Evolutionary conservation across 129 eudicot species (phyloP).

Genomic region (Saposhnikovia divaricata): DNA sequence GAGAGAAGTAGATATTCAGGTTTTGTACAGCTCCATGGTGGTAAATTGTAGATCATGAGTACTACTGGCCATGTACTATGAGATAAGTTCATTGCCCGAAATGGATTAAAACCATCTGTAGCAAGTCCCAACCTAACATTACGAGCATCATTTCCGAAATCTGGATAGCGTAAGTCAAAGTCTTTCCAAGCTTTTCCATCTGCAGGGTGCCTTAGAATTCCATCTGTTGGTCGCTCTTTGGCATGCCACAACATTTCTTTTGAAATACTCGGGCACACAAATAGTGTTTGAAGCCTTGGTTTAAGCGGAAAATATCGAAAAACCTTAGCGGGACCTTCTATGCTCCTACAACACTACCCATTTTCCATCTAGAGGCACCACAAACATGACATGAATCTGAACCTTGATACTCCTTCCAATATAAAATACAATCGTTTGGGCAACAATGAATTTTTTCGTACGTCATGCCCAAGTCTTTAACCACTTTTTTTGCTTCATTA

Average conservation of each 20-base stretch:
- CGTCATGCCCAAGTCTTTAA: neutral
- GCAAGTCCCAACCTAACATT: no score
- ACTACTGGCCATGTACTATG: no score
- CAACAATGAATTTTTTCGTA: neutral
- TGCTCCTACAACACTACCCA: neutral
- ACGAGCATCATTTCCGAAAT: no score
- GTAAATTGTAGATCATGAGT: no score
- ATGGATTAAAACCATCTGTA: no score
- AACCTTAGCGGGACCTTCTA: neutral
- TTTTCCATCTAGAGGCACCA: neutral
- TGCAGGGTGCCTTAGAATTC: neutral
- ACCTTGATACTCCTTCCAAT: neutral
- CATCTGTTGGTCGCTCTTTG: neutral
- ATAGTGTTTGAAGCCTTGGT: no score
- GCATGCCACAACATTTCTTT: constrained; percentile 6
- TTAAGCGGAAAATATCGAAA: constrained; percentile 12
- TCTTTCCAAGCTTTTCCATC: neutral
- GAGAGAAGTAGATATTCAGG: no score
- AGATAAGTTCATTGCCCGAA: no score
- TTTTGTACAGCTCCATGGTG: no score
- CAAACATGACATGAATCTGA: neutral
- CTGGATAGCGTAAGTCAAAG: no score
- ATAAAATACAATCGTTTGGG: neutral
- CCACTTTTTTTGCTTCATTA: no score
- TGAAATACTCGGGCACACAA: no score